These are phyloP conservation scores for Acanthamoeba comandoni DNA, from an alignment of 208 protist species.

Conservation along the genomic window DNA sequence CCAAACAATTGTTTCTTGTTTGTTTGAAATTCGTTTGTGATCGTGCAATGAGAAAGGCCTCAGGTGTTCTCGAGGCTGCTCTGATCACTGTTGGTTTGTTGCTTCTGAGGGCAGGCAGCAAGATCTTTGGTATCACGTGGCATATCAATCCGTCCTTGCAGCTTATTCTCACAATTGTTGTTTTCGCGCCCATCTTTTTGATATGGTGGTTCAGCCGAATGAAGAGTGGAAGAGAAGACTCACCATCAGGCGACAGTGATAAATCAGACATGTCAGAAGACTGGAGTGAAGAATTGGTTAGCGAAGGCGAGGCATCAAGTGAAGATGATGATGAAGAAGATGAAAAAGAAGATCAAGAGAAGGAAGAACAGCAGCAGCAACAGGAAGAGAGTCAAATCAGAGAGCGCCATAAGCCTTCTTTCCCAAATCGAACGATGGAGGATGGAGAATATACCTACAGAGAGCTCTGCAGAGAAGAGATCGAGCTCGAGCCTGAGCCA, in stretches of 20 bases:
- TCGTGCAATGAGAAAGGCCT: too few relatives aligned
- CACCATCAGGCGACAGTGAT: neutral
- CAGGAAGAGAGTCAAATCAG: neutral
- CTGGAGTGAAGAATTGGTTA: neutral
- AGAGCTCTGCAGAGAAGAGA: constrained; percentile 15
- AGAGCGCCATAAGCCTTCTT: neutral
- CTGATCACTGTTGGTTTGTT: constrained; percentile 45
- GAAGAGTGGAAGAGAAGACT: neutral
- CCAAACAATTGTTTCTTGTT: too few relatives aligned
- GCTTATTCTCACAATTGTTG: neutral
- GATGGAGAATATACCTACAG: constrained; percentile 10
- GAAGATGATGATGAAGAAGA: neutral
- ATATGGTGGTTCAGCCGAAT: constrained; percentile 40
- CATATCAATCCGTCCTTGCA: constrained; percentile 35
- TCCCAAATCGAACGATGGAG: too few relatives aligned
- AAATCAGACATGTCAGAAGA: neutral
- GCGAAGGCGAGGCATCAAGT: neutral
- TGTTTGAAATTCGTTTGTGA: too few relatives aligned
- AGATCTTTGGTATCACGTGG: constrained; percentile 27
- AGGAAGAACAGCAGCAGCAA: neutral
- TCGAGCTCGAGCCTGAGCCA: constrained; percentile 28
- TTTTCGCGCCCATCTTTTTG: constrained; percentile 31
- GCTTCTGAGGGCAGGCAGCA: constrained; percentile 3
- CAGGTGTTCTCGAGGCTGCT: constrained; percentile 40
- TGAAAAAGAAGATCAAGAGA: constrained; percentile 1